Base-by-base conservation (phyloP, 1,284 basidiomycete genomes). In the Vanrija pseudolonga region DNA sequence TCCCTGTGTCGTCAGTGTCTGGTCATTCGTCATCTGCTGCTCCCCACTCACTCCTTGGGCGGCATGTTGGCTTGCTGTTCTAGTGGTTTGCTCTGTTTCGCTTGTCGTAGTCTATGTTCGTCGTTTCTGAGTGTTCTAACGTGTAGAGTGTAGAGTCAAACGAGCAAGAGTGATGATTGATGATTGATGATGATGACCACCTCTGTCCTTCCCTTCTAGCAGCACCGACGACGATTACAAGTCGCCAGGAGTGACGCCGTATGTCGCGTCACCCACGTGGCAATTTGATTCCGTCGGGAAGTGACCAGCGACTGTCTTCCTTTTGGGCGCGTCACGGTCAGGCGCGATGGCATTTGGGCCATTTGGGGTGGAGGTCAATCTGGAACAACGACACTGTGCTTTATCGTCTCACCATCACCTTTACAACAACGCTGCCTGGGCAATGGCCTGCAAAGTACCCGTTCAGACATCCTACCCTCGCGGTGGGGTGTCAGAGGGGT, bases 11-110 rank as follows among this genome's bases (percentile, higher is more conserved):
- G 37, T 54, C 46, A 46, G 47, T 38, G 24, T 11, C 11, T 20
- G 18, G n/a, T 20, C 22, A 36, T 32, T 44, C 32, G 32, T 26
- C 32, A 32, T 36, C 19, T 15, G 22, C 23, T 39, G 17, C 8
- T 14, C 6, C 32, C 18, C n/a, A 73, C 79, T 69, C 60, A 80
- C 78, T 78, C 78, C 87, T 92, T 92, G 45, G 91, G 89, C 51
- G 90, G 80, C 91, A 94, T 92, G 19, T 11, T 61, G 53, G 38
- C 32, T 9, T 20, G 15, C 14, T 24, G 44, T 19, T 36, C 39
- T 47, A 19, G 23, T 17, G 15, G 18, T 19, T 22, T 15, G 17
- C 19, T 18, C 48, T 32, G 32, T 32, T 14, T 15, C 32, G 2
- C 14, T 15, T 14, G 32, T 32, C 32, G 9, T 14, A 12, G 32